Evolutionary conservation across 495 filamentous ascomycete genomes (phyloP), one percentile per base, ranked within the genome.

Genomic region (Hypomontagnella monticulosa): DNA sequence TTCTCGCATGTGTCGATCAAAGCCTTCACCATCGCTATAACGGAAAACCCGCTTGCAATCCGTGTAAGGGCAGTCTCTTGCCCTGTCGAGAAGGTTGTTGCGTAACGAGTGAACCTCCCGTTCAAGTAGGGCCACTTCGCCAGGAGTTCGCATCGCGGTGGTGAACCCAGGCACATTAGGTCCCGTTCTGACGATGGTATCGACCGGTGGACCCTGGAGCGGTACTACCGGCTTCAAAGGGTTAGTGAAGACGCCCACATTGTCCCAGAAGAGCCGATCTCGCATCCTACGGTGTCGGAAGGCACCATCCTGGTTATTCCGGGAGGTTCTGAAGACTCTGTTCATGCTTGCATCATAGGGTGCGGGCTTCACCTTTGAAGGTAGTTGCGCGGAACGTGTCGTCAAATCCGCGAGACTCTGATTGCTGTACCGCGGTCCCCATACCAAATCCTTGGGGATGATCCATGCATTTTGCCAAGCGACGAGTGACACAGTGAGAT

Each of bases 71-170:
- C 78, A 80, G 55, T 73, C 58, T 48, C 65, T 58, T 4, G 53
- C 65, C 23, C 76, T 72, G 52, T 70, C 67, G 1, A 81, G 67
- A 1, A 73, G 44, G 6, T 78, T 57, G 51, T 64, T 70, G 23
- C 76, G 76, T 43, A 80, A 63, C 33, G 59, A 52, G 18, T 71
- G 68, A 15, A 75, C 67, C 51, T 75, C 70, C 7, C 41, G 51
- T 32, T 80, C 74, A 7, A 79, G 69, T 12, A 70, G 63, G 5
- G 71, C 72, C 1, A 68, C 32, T 63, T 81, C 79, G 9, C 70
- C 72, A 2, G 79, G 77, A 15, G 78, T 81, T 56, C 77, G 49
- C 47, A 81, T 74, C 5, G 71, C 71, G 16, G 73, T 64, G 23
- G 76, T 73, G 14, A 76, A 72, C 12, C 56, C 61, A 2, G 79